phyloP scores from a whole-genome alignment of 2,329 filamentous ascomycete species.

The Fusarium musae region DNA sequence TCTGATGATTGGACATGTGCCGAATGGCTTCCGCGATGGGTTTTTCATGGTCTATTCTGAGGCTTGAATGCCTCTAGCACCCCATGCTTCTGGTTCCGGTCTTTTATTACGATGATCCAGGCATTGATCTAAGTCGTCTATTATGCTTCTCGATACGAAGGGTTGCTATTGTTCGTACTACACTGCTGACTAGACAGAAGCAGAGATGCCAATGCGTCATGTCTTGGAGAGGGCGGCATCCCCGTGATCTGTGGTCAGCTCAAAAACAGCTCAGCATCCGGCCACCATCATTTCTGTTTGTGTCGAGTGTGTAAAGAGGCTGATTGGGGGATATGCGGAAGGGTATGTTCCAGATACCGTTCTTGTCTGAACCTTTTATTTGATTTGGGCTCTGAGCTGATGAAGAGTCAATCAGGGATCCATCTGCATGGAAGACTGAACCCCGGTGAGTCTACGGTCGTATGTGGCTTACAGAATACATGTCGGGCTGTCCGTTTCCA shows the following conservation, averaged over 20 bases:
- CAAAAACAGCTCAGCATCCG: constrained; percentile 42
- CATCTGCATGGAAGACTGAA: constrained; percentile 30
- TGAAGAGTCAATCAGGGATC: constrained; percentile 25
- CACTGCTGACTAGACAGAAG: constrained; percentile 30
- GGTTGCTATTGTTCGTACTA: constrained; percentile 25
- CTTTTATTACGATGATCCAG: not conserved
- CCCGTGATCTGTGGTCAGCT: constrained; percentile 42
- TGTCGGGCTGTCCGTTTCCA: constrained; percentile 34
- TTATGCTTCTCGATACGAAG: constrained; percentile 14
- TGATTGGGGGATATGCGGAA: constrained; percentile 34
- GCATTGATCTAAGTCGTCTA: constrained; percentile 8
- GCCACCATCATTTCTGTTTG: constrained; percentile 25
- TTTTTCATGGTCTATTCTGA: not conserved
- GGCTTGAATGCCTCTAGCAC: constrained; percentile 9
- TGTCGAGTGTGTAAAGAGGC: constrained; percentile 3
- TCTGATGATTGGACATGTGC: constrained; percentile 27
- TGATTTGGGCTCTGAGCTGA: constrained; percentile 6
- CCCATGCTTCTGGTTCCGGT: not conserved
- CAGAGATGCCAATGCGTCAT: constrained; percentile 1
- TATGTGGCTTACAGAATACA: constrained; percentile 35
- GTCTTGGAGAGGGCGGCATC: constrained; percentile 31
- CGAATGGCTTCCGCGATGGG: constrained; percentile 15
- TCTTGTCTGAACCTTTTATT: constrained; percentile 26
- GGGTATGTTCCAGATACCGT: constrained; percentile 30
- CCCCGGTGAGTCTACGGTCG: constrained; percentile 26